phyloP scores from a whole-genome alignment of 179 eudicot genomes.

The Vitellaria paradoxa region DNA sequence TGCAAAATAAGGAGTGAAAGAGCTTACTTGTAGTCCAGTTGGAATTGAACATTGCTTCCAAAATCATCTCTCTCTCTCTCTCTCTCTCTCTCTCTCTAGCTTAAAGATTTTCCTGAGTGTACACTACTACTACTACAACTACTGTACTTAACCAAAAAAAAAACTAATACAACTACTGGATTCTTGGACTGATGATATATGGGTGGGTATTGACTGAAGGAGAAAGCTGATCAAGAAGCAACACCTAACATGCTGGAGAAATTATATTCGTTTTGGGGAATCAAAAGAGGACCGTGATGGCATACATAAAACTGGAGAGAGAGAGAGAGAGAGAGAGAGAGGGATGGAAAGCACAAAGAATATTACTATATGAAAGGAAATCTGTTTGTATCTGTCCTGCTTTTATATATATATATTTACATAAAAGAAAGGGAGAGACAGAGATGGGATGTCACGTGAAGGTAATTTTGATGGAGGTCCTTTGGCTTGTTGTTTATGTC shows the following conservation, averaged over 20 bases:
- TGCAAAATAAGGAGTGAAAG: not conserved
- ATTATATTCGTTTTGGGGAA: too few relatives aligned
- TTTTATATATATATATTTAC: not conserved
- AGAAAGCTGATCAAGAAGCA: not conserved
- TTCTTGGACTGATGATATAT: not conserved
- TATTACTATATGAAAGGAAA: not conserved
- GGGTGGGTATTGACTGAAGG: not conserved
- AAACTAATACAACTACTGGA: not conserved
- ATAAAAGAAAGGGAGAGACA: not conserved
- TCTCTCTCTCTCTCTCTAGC: not conserved
- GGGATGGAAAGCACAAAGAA: not conserved
- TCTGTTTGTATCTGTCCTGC: not conserved
- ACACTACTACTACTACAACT: not conserved
- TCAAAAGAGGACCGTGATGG: too few relatives aligned
- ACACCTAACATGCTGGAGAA: not conserved
- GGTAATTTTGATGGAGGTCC: conserved; percentile 3
- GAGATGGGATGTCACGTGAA: conserved; percentile 8
- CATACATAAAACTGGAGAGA: not conserved
- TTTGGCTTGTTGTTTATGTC: conserved; percentile 12
- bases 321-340: not conserved
- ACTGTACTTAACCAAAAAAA: too few relatives aligned
- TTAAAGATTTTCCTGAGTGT: not conserved
- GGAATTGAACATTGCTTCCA: conserved; percentile 20
- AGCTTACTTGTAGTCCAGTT: conserved; percentile 20
- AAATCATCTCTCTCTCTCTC: not conserved